Conservation (phyloP, 192 early-diverging fungal genomes). For the Coemansia sp. region DNA sequence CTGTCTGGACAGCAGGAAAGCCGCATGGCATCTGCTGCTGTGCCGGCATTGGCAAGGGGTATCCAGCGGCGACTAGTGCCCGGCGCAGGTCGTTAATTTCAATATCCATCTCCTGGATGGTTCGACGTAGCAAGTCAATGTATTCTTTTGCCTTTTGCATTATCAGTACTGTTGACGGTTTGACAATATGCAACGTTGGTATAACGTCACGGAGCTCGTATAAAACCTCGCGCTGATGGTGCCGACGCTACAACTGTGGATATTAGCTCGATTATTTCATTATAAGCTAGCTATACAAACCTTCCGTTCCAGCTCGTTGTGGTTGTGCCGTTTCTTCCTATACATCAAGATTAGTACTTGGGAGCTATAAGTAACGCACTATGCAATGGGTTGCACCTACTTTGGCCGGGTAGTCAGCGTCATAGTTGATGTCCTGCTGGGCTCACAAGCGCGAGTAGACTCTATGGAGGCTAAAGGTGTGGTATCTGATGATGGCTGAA, state of each 20-base stretch:
- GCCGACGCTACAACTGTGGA: conserved; percentile 38
- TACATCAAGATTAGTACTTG: neutral
- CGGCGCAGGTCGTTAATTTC: conserved; percentile 52
- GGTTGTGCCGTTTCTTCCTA: conserved; percentile 53
- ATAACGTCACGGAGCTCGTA: conserved; percentile 55
- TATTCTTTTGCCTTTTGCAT: conserved; percentile 58
- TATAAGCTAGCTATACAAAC: conserved; percentile 14
- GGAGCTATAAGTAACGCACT: neutral
- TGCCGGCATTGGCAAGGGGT: conserved; percentile 44
- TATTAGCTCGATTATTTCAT: neutral
- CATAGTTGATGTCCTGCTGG: neutral
- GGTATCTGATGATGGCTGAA: conserved; percentile 22
- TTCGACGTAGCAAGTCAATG: conserved; percentile 46
- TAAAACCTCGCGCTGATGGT: conserved; percentile 53
- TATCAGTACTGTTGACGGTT: conserved; percentile 53
- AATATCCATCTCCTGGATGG: conserved; percentile 50
- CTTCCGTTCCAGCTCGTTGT: conserved; percentile 56
- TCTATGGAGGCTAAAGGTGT: conserved; percentile 18
- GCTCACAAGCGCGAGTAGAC: conserved; percentile 3
- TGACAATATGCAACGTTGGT: conserved; percentile 48
- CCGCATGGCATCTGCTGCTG: conserved; percentile 38
- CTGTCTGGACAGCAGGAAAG: conserved; percentile 18
- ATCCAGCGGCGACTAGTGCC: conserved; percentile 49
- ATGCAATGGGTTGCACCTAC: conserved; percentile 12
- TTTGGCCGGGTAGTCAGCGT: conserved; percentile 20